A percentile compares a stretch with the other conserved stretches of the same genome.
These are phyloP conservation scores for Wallacemonas sp. DNA, from an alignment of 208 protist species.

Conservation along the genomic window DNA sequence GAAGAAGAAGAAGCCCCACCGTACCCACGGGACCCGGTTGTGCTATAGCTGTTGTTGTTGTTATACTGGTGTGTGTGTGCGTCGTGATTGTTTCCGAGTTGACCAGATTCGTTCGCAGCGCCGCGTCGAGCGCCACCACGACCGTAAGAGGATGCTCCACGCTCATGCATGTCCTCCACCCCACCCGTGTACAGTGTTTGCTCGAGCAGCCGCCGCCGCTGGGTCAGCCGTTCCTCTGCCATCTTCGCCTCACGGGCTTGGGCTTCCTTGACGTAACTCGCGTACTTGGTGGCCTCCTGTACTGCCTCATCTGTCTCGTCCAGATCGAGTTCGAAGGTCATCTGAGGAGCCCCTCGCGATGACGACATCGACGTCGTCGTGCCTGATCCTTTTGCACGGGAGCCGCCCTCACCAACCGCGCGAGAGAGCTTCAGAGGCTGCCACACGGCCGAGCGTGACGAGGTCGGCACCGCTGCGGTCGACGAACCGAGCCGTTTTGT, in stretches of 20 bases:
- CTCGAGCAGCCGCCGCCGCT: background rate
- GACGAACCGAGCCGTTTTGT: slow-evolving; percentile 12
- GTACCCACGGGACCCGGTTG: no score
- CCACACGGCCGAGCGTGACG: background rate
- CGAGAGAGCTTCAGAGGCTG: background rate
- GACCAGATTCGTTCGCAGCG: no score
- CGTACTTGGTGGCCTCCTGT: slow-evolving; percentile 65
- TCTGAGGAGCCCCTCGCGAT: no score
- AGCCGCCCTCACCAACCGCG: background rate
- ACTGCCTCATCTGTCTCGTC: slow-evolving; percentile 64
- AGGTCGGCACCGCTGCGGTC: slow-evolving; percentile 10
- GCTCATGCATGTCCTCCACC: background rate
- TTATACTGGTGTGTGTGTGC: no score
- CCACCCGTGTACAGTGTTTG: slow-evolving; percentile 1
- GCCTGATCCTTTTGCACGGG: no score
- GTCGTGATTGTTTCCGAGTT: no score
- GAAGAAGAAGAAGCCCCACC: no score
- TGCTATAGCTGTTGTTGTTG: no score
- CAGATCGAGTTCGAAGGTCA: slow-evolving; percentile 39
- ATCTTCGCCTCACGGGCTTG: slow-evolving; percentile 17
- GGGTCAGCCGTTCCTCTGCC: background rate
- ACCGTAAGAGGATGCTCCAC: background rate
- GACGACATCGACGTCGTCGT: no score
- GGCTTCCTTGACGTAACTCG: slow-evolving; percentile 23
- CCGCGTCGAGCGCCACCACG: no score